phyloP scores from a whole-genome alignment of 768 basidiomycete species.

The Collybia sp. region DNA sequence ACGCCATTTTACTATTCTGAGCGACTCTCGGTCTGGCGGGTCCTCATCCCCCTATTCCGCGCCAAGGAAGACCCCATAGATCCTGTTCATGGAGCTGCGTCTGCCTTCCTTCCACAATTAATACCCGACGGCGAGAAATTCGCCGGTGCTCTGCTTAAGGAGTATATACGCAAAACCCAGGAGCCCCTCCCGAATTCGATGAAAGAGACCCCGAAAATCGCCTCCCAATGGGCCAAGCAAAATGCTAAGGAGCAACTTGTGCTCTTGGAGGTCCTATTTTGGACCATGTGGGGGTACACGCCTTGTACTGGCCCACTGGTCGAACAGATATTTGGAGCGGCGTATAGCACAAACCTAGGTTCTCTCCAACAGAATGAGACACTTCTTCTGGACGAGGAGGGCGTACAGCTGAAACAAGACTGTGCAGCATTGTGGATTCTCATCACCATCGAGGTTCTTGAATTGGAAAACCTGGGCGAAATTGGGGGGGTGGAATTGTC shows the following conservation, averaged over 20 bases:
- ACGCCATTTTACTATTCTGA: conserved; percentile 83
- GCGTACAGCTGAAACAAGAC: conserved; percentile 59
- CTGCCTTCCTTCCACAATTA: conserved; percentile 50
- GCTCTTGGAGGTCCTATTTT: conserved; percentile 83
- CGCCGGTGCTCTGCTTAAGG: conserved; percentile 50
- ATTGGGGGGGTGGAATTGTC: conserved; percentile 46
- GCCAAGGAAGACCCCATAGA: conserved; percentile 57
- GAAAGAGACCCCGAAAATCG: conserved; percentile 48
- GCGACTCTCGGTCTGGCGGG: conserved; percentile 62
- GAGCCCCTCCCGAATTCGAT: conserved; percentile 41
- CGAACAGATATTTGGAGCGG: conserved; percentile 56
- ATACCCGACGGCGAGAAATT: conserved; percentile 65
- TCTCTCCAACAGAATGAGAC: conserved; percentile 56
- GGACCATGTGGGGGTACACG: conserved; percentile 78
- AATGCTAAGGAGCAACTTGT: conserved; percentile 74
- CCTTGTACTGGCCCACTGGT: conserved; percentile 63
- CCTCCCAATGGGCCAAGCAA: conserved; percentile 71
- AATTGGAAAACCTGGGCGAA: conserved; percentile 68
- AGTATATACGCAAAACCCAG: conserved; percentile 54
- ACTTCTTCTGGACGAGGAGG: conserved; percentile 72
- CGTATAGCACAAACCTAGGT: conserved; percentile 63
- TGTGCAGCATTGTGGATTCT: conserved; percentile 74
- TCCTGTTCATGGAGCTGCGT: conserved; percentile 48
- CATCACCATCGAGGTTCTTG: conserved; percentile 72
- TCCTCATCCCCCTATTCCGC: conserved; percentile 72